phyloP scores from a whole-genome alignment of 345 rosid genomes.

The Aquilaria sinensis region DNA sequence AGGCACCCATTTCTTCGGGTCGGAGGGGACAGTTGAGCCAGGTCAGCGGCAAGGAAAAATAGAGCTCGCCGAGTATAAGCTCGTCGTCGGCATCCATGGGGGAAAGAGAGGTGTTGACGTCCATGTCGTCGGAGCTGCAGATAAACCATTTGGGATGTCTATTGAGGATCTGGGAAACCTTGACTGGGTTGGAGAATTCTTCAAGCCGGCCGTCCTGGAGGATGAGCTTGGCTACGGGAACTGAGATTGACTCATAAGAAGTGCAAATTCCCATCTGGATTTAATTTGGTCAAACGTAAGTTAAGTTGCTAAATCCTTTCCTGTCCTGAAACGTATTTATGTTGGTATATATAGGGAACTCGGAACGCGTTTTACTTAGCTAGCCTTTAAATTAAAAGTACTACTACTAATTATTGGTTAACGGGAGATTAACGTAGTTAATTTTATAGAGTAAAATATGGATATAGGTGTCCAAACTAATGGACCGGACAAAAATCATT shows the following conservation, averaged over 20 bases:
- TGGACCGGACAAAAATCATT: background rate
- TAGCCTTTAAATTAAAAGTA: too few relatives aligned
- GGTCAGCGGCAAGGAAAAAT: constrained; percentile 43
- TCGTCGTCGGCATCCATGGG: constrained; percentile 33
- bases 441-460: too few relatives aligned
- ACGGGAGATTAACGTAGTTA: too few relatives aligned
- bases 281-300: too few relatives aligned
- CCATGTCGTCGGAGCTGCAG: constrained; percentile 53
- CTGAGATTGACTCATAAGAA: constrained; percentile 35
- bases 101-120: constrained; percentile 29
- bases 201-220: constrained; percentile 50
- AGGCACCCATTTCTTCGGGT: constrained; percentile 45
- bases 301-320: too few relatives aligned
- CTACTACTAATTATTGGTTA: background rate
- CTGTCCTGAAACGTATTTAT: background rate
- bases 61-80: constrained; percentile 42
- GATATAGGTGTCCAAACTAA: background rate
- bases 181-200: constrained; percentile 48
- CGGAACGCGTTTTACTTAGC: too few relatives aligned
- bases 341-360: too few relatives aligned
- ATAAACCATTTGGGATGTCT: constrained; percentile 32
- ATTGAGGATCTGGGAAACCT: constrained; percentile 37
- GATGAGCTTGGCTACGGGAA: constrained; percentile 46
- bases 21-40: constrained; percentile 26
- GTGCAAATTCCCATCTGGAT: constrained; percentile 43